A percentile compares a stretch with the other conserved stretches of the same genome.
phyloP scores from a whole-genome alignment of 2,329 filamentous ascomycete genomes.

The Lachnellula subtilissima region DNA sequence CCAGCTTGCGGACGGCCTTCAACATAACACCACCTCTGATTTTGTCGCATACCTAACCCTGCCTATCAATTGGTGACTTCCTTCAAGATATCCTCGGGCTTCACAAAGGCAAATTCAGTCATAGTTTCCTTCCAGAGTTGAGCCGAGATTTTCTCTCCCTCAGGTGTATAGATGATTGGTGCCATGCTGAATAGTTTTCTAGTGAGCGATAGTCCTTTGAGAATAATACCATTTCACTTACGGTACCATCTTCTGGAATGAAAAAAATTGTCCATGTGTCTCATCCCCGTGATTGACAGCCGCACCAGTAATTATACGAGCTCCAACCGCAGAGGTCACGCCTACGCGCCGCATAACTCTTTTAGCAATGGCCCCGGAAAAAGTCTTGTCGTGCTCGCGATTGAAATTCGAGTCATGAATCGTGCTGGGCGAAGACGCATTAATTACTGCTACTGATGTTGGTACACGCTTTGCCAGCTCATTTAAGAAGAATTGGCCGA shows the following conservation, averaged over 20 bases:
- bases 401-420: not conserved
- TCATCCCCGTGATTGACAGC: conserved; percentile 1
- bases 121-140: conserved; percentile 9
- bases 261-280: conserved; percentile 8
- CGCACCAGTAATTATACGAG: conserved; percentile 4
- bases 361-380: not conserved
- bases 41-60: too few relatives aligned
- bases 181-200: not conserved
- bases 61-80: not conserved
- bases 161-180: conserved; percentile 3
- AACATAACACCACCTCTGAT: too few relatives aligned
- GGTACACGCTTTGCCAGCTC: conserved; percentile 8
- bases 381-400: not conserved
- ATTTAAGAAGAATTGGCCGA: conserved; percentile 8
- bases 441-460: conserved; percentile 4
- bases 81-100: not conserved
- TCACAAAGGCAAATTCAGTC: conserved; percentile 8
- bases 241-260: conserved; percentile 4
- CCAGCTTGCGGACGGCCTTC: too few relatives aligned
- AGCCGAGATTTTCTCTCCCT: not conserved
- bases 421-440: not conserved
- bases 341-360: conserved; percentile 1
- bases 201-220: not conserved
- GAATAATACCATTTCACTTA: conserved; percentile 1
- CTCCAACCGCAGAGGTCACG: not conserved